Evolutionary conservation across 148 eudicot genomes (phyloP), one percentile per base, ranked within the genome.

Genomic region (Persicaria tinctoria): DNA sequence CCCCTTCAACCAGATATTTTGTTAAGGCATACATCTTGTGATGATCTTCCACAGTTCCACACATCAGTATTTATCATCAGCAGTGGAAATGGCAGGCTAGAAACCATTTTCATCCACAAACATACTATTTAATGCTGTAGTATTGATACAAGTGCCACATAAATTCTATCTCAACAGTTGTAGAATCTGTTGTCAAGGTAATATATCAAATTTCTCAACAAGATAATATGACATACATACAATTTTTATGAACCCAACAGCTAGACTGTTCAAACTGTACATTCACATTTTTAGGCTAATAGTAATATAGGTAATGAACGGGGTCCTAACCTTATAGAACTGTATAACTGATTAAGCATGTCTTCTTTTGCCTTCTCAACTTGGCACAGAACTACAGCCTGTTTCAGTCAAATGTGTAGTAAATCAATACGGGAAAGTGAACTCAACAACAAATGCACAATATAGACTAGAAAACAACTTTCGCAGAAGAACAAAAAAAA

Each of bases 381-480:
- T 89, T 91, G 98, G 83, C 98, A 93, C 79, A 93, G 91, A 79
- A 93, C 98, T 79, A 91, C 95, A 51, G 98, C 98, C 98, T 93
- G 88, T 75, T 79, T 63, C 79, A 78, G 51, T 57, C 79, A 76
- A 59, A 75, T 55, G 50, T 75, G 68, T 48, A 11, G 18, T 23
- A 23, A 69, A 17, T 38, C 18, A 73, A 47, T 46, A 51, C 18
- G 55, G 23, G 8, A 78, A 71, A 69, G 7, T 0, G 59, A 44
- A 64, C 4, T 49, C 18, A 50, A 17, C 0, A 53, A 59, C 47
- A 23, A 10, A 63, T 8, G 41, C 41, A 32, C 41, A 32, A n/a
- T 18, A 3, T 60, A 2, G n/a, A 53, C 23, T 55, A 55, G 23
- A 55, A n/a, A 4, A 55, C 7, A 5, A 14, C 16, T 6, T 57